A percentile compares a stretch with the other conserved stretches of the same genome.
Evolutionary conservation across 2,329 filamentous ascomycete species (phyloP).

Genomic region (Westerdykella sp.): DNA sequence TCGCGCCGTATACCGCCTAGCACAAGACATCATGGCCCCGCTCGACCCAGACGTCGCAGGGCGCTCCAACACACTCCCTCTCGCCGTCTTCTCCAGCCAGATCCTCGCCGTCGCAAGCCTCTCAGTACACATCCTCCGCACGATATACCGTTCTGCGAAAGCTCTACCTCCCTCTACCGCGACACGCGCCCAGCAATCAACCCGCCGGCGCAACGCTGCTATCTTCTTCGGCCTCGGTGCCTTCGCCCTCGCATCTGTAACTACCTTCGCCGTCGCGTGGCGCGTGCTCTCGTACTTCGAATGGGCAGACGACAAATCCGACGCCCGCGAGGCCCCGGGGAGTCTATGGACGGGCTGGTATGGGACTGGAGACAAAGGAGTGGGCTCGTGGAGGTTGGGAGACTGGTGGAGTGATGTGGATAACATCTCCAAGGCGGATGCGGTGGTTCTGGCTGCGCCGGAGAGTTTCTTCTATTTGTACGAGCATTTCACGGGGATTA

Average conservation of each 20-base stretch:
- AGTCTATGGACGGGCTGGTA: constrained; percentile 38
- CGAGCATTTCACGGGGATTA: constrained; percentile 51
- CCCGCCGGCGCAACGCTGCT: constrained; percentile 27
- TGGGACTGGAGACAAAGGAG: constrained; percentile 30
- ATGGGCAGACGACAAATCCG: constrained; percentile 41
- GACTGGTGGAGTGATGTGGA: constrained; percentile 52
- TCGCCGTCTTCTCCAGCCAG: constrained; percentile 28
- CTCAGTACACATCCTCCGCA: constrained; percentile 23
- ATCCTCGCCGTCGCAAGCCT: constrained; percentile 26
- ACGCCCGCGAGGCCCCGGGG: constrained; percentile 37
- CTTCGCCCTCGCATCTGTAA: constrained; percentile 42
- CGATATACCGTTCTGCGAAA: constrained; percentile 25
- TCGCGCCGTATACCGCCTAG: background rate
- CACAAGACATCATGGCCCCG: constrained; percentile 25
- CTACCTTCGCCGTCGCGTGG: constrained; percentile 42
- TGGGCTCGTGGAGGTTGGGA: constrained; percentile 36
- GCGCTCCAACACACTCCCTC: constrained; percentile 29
- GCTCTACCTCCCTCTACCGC: constrained; percentile 28
- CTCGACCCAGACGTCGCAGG: constrained; percentile 26
- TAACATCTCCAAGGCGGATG: constrained; percentile 48
- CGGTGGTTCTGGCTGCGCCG: constrained; percentile 50
- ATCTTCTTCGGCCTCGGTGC: constrained; percentile 43
- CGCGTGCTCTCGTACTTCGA: constrained; percentile 45
- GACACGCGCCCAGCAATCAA: constrained; percentile 28
- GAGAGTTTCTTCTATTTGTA: constrained; percentile 58